Base-by-base conservation (phyloP, 176 grass and related monocot genomes). In the Oryza meyeriana region DNA sequence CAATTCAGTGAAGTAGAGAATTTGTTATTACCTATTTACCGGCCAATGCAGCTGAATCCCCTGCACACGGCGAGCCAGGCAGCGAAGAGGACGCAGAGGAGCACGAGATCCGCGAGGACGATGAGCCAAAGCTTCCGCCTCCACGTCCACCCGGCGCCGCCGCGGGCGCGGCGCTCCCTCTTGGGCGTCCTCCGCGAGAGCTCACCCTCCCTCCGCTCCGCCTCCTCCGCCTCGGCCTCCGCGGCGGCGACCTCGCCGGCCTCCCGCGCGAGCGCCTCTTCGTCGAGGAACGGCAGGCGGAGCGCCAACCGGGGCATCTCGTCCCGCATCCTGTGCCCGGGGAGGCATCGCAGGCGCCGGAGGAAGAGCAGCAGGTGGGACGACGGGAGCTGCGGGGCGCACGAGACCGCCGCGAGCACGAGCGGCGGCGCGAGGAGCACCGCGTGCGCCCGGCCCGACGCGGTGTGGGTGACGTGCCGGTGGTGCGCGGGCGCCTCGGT, bases 1-100 rank as follows among this genome's bases (percentile, higher is more conserved):
- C 20, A 30, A 81, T 59, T 58, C 12, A 1, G 70, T 61, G 20
- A 55, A 76, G 40, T 39, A 24, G 47, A 52, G 4, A 3, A 17
- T 70, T n/a, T 24, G 40, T 34, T 1, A 29, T 35, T 89, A 82
- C 22, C 40, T 85, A 86, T 89, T 82, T 85, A 86, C 74, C 68
- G 68, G 29, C 74, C 88, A 90, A 90, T 90, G 88, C 88, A 90
- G 67, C 74, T 86, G 79, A 86, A 90, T 67, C 88, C 88, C 61
- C 66, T 82, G 88, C 88, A 86, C 30, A 90, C 88, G 0, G 74
- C 79, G 69, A 90, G 79, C 88, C 88, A 90, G 12, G 47, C 84
- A 18, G 66, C 88, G 61, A 90, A 83, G 74, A 90, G 73, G 69
- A 90, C 26, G 31, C 74, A n/a, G 79, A 90, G 88, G 67, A 90